phyloP scores from a whole-genome alignment of 2,329 filamentous ascomycete genomes.

The Fusarium palustre region DNA sequence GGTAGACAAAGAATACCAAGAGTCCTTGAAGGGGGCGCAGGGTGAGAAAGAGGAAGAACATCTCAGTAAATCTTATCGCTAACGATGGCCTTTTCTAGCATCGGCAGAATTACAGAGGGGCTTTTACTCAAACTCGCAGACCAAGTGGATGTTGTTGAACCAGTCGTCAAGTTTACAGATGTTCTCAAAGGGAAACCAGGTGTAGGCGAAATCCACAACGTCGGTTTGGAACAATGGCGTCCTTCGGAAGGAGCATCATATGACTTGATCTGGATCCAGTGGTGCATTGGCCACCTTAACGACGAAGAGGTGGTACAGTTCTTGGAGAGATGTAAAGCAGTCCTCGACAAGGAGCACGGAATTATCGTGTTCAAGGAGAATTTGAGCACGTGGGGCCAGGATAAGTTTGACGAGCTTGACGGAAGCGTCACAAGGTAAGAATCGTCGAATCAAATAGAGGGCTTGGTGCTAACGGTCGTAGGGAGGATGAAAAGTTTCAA shows the following conservation, averaged over 20 bases:
- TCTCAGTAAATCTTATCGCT: neutral
- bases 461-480: neutral
- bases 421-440: conserved; percentile 77
- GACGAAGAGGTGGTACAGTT: conserved; percentile 78
- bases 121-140: conserved; percentile 78
- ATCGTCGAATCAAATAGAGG: neutral
- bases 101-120: conserved; percentile 84
- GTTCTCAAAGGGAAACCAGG: conserved; percentile 68
- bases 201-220: conserved; percentile 72
- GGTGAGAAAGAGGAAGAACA: conserved; percentile 44
- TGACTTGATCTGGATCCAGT: conserved; percentile 89
- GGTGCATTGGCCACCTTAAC: conserved; percentile 86
- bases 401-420: conserved; percentile 81
- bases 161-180: conserved; percentile 82
- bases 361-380: conserved; percentile 73
- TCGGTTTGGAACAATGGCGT: conserved; percentile 79
- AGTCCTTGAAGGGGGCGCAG: conserved; percentile 56
- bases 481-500: conserved; percentile 76
- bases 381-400: conserved; percentile 65
- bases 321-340: conserved; percentile 68
- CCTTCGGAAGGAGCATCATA: conserved; percentile 66
- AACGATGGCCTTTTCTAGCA: conserved; percentile 59
- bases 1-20: conserved; percentile 48
- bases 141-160: conserved; percentile 85
- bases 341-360: conserved; percentile 43